Evolutionary conservation across 1,139 yeast species (phyloP).

Genomic region (Geotrichum fermentans): DNA sequence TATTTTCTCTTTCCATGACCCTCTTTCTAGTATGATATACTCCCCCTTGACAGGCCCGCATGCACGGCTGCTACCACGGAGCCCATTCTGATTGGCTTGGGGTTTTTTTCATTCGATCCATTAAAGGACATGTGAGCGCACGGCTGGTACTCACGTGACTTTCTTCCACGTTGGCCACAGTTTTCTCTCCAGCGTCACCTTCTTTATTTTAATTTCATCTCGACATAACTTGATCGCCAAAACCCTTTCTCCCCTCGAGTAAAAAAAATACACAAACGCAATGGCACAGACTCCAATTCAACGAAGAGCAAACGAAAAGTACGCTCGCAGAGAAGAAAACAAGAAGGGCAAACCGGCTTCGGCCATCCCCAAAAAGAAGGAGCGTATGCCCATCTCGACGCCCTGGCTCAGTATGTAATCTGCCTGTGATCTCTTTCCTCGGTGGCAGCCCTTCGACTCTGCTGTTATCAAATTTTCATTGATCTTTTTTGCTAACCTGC

Average conservation of each 20-base stretch:
- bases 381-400: conserved; percentile 49
- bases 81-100: too few relatives aligned
- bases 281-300: conserved; percentile 70
- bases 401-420: conserved; percentile 52
- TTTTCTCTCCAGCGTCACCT: neutral
- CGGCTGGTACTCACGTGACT: neutral
- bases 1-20: too few relatives aligned
- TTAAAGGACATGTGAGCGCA: neutral
- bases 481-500: too few relatives aligned
- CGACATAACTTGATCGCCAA: neutral
- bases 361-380: conserved; percentile 41
- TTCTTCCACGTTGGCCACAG: neutral
- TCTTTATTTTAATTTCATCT: neutral
- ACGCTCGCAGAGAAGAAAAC: conserved; percentile 65
- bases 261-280: neutral
- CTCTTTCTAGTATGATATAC: too few relatives aligned
- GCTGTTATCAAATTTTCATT: too few relatives aligned
- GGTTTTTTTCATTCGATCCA: too few relatives aligned
- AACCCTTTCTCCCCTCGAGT: neutral
- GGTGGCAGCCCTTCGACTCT: too few relatives aligned
- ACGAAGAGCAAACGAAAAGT: conserved; percentile 76
- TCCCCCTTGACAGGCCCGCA: too few relatives aligned
- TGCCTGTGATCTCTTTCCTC: too few relatives aligned
- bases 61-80: too few relatives aligned
- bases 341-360: conserved; percentile 61